These are phyloP conservation scores for Apiospora phragmitis DNA, from an alignment of 2,329 filamentous ascomycete species.

Conservation along the genomic window DNA sequence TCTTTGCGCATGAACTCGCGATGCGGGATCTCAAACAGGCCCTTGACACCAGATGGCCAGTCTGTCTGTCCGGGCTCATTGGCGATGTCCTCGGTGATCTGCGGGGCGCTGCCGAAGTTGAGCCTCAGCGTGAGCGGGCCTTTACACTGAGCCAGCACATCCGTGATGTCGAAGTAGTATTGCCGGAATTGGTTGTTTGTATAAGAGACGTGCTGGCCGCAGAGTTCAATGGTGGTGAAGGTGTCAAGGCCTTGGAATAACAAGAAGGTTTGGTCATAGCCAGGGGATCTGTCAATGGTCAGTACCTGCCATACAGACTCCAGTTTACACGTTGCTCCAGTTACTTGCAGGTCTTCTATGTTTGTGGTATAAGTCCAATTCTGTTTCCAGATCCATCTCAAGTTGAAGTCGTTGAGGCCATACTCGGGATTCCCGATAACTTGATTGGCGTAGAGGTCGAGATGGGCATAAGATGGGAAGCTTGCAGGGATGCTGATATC, in stretches of 20 bases:
- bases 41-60: slow-evolving; percentile 48
- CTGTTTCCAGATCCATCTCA: slow-evolving; percentile 57
- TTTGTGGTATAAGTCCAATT: slow-evolving; percentile 64
- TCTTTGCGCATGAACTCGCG: slow-evolving; percentile 60
- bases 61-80: slow-evolving; percentile 47
- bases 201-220: slow-evolving; percentile 51
- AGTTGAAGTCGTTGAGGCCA: slow-evolving; percentile 59
- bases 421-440: slow-evolving; percentile 55
- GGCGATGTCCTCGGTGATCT: slow-evolving; percentile 54
- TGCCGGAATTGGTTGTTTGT: slow-evolving; percentile 66
- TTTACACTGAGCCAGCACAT: slow-evolving; percentile 43
- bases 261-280: slow-evolving; percentile 40
- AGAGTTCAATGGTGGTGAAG: slow-evolving; percentile 57
- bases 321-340: slow-evolving; percentile 19
- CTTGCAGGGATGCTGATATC: slow-evolving; percentile 55
- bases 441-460: slow-evolving; percentile 55
- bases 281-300: background rate
- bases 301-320: slow-evolving; percentile 36
- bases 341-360: slow-evolving; percentile 39
- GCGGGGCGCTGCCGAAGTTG: slow-evolving; percentile 58
- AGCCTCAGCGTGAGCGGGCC: slow-evolving; percentile 35
- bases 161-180: slow-evolving; percentile 58
- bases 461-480: slow-evolving; percentile 59
- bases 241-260: slow-evolving; percentile 65
- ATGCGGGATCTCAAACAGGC: slow-evolving; percentile 51